Evolutionary conservation across 148 eudicot genomes (phyloP).

Genomic region (Chenopodium berlandieri): DNA sequence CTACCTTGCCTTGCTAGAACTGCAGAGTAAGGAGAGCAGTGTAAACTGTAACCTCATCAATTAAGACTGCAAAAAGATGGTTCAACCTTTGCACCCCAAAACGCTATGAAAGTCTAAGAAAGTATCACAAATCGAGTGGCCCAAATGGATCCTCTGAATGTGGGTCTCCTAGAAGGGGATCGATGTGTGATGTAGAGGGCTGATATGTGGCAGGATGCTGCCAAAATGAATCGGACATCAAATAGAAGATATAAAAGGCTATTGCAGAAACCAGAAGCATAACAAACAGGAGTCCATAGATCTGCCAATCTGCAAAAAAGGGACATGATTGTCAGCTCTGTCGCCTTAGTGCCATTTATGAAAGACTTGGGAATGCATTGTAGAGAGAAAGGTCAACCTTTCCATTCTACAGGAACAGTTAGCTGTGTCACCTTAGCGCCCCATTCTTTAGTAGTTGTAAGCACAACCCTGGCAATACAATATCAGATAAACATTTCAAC

Average conservation of each 20-base stretch:
- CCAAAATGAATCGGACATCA: constrained; percentile 83
- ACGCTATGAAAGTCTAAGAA: neutral
- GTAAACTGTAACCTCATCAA: constrained; percentile 2
- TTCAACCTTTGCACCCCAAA: neutral
- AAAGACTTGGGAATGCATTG: neutral
- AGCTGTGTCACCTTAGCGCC: constrained; percentile 80
- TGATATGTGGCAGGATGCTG: constrained; percentile 46
- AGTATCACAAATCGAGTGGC: constrained; percentile 38
- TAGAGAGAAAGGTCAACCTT: constrained; percentile 49
- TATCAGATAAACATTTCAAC: constrained; percentile 3
- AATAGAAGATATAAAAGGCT: constrained; percentile 59
- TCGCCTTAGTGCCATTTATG: neutral
- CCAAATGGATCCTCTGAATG: constrained; percentile 49
- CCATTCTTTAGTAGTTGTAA: constrained; percentile 60
- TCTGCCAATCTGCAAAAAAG: constrained; percentile 82
- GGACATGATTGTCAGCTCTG: neutral
- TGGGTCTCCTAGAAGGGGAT: constrained; percentile 38
- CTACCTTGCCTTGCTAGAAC: constrained; percentile 12
- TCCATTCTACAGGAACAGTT: constrained; percentile 84
- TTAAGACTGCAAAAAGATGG: neutral
- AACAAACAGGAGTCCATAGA: constrained; percentile 62
- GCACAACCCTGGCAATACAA: constrained; percentile 58
- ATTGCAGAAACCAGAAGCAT: constrained; percentile 70
- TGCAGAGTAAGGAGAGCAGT: neutral
- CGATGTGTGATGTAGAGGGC: constrained; percentile 34